A percentile compares a stretch with the other conserved stretches of the same genome.
Evolutionary conservation across 306 rosid species (phyloP).

Genomic region (Malus sieversii): DNA sequence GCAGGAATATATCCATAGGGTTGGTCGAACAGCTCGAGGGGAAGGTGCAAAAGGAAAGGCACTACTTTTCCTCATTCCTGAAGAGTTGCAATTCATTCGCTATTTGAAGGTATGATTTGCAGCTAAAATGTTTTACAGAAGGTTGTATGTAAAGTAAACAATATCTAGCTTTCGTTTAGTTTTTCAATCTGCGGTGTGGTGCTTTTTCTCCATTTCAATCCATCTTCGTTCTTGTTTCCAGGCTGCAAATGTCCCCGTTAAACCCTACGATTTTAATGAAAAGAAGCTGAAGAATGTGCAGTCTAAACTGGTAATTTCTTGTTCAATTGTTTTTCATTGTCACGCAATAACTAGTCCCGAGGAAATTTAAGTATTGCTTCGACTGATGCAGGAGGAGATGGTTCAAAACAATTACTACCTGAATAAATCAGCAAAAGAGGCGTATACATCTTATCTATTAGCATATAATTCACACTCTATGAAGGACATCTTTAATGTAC

Average conservation of each 20-base stretch:
- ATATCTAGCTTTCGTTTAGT: background rate
- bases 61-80: slow-evolving; percentile 72
- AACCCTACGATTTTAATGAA: slow-evolving; percentile 51
- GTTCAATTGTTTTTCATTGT: slow-evolving; percentile 3
- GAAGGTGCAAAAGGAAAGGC: slow-evolving; percentile 91
- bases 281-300: slow-evolving; percentile 81
- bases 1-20: slow-evolving; percentile 95
- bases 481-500: slow-evolving; percentile 89
- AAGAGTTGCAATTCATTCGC: slow-evolving; percentile 70
- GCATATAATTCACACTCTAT: slow-evolving; percentile 88
- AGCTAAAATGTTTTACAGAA: background rate
- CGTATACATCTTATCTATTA: slow-evolving; percentile 73
- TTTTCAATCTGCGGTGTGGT: background rate
- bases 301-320: slow-evolving; percentile 62
- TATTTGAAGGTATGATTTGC: slow-evolving; percentile 57
- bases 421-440: slow-evolving; percentile 72
- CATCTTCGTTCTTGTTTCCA: slow-evolving; percentile 11
- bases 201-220: background rate
- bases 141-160: background rate
- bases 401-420: slow-evolving; percentile 64
- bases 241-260: slow-evolving; percentile 90
- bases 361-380: background rate
- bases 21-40: slow-evolving; percentile 99
- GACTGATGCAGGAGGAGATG: slow-evolving; percentile 68
- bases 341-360: background rate